These are phyloP conservation scores for Lepiota venenata DNA, from an alignment of 768 basidiomycete species.

Conservation along the genomic window DNA sequence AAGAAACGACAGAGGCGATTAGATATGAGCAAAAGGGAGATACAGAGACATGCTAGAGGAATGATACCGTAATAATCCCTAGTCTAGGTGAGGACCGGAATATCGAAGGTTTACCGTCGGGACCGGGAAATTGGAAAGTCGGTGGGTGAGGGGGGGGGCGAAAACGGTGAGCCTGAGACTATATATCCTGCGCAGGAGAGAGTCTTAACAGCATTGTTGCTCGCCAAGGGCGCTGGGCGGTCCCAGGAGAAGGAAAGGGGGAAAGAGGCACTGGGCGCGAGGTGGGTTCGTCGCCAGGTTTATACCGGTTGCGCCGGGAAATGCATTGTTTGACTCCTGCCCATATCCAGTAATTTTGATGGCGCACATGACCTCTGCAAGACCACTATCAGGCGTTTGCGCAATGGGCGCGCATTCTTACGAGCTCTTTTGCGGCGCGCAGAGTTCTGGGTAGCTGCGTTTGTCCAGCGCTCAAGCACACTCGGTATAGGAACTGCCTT, in stretches of 20 bases:
- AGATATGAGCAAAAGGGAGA: not conserved
- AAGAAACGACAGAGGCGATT: not conserved
- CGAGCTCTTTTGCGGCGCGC: not conserved
- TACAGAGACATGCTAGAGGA: not conserved
- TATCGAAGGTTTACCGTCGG: constrained; percentile 5
- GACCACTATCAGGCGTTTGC: constrained; percentile 8
- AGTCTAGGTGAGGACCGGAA: not conserved
- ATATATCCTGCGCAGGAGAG: constrained; percentile 9
- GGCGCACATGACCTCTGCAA: constrained; percentile 13
- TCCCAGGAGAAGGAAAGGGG: constrained; percentile 17
- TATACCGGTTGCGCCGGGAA: constrained; percentile 36
- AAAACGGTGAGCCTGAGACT: not conserved
- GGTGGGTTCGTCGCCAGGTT: constrained; percentile 29
- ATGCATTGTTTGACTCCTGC: constrained; percentile 18
- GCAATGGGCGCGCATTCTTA: constrained; percentile 10
- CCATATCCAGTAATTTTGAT: constrained; percentile 10
- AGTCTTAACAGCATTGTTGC: not conserved
- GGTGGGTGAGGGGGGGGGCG: not conserved
- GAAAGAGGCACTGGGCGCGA: constrained; percentile 25
- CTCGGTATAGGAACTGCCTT: not conserved
- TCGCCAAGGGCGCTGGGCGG: constrained; percentile 10
- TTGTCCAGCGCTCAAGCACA: constrained; percentile 6
- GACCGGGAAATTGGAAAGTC: not conserved
- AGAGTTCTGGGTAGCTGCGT: not conserved
- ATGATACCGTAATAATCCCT: constrained; percentile 9